phyloP scores from a whole-genome alignment of 768 basidiomycete species.

The Phanerochaete sordida region DNA sequence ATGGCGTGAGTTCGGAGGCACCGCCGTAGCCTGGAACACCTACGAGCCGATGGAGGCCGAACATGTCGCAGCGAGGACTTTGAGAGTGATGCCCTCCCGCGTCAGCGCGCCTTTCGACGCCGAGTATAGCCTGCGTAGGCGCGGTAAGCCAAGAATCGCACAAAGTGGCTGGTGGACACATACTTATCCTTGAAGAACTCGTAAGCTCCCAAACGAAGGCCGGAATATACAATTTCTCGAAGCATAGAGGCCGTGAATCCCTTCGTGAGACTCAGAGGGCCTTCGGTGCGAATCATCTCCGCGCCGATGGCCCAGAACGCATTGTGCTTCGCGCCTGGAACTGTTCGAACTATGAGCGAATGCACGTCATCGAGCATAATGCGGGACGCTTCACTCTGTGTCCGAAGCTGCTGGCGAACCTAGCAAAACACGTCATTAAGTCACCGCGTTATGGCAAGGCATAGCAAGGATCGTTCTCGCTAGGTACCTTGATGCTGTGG shows the following conservation, averaged over 20 bases:
- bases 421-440: slow-evolving; percentile 1
- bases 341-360: slow-evolving; percentile 8
- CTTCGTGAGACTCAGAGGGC: slow-evolving; percentile 26
- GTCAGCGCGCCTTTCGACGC: slow-evolving; percentile 23
- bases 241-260: slow-evolving; percentile 33
- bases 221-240: slow-evolving; percentile 33
- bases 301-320: slow-evolving; percentile 32
- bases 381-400: slow-evolving; percentile 22
- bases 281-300: slow-evolving; percentile 32
- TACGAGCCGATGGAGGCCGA: slow-evolving; percentile 31
- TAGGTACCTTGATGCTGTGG: slow-evolving; percentile 24
- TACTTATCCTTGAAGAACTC: slow-evolving; percentile 36
- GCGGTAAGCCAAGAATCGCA: not conserved
- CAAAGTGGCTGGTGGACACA: slow-evolving; percentile 1
- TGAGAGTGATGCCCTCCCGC: slow-evolving; percentile 29
- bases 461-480: not conserved
- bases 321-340: slow-evolving; percentile 24
- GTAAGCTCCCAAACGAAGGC: slow-evolving; percentile 32
- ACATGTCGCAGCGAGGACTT: slow-evolving; percentile 29
- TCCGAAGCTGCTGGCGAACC: slow-evolving; percentile 32
- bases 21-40: slow-evolving; percentile 1
- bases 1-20: not conserved
- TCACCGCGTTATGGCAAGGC: not conserved
- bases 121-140: slow-evolving; percentile 18
- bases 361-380: not conserved